Percentiles rank a stretch among this genome's conserved stretches.
Evolutionary conservation across 225 moss, liverwort and hornwort species (phyloP).

Genomic region (Polytrichum commune): DNA sequence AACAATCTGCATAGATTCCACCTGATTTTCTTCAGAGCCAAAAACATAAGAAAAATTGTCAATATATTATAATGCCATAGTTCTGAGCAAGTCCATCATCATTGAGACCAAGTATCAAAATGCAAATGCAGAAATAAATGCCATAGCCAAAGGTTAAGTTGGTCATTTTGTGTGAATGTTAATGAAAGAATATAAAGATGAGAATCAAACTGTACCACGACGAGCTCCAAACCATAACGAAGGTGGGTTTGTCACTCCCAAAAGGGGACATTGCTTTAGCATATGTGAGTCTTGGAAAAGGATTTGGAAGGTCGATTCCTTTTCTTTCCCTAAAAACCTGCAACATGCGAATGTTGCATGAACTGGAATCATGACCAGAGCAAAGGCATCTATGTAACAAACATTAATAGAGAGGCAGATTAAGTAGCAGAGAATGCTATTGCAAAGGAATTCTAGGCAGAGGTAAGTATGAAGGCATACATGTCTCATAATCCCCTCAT

Average conservation of each 20-base stretch:
- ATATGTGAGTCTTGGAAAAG: constrained; percentile 83
- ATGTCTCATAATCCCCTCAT: constrained; percentile 89
- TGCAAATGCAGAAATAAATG: too few species aligned
- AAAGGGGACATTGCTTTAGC: constrained; percentile 88
- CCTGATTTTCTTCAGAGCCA: neutral
- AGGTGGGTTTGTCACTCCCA: constrained; percentile 94
- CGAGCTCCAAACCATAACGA: constrained; percentile 79
- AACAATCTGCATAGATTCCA: constrained; percentile 51
- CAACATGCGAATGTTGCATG: neutral
- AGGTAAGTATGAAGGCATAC: constrained; percentile 36
- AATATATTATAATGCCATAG: too few species aligned
- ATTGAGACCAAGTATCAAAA: too few species aligned
- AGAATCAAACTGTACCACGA: constrained; percentile 46
- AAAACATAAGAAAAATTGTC: too few species aligned
- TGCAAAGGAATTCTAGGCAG: neutral
- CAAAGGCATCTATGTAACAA: too few species aligned
- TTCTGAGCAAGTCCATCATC: too few species aligned
- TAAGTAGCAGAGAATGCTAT: too few species aligned
- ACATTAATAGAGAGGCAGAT: too few species aligned
- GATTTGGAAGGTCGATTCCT: constrained; percentile 72
- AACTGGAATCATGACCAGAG: too few species aligned
- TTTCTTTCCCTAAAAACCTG: constrained; percentile 79
- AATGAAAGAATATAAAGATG: too few species aligned
- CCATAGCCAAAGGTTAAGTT: too few species aligned
- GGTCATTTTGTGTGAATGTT: too few species aligned